Base-by-base conservation (phyloP, 352 stramenopile genomes). In the Phytophthora constricta region DNA sequence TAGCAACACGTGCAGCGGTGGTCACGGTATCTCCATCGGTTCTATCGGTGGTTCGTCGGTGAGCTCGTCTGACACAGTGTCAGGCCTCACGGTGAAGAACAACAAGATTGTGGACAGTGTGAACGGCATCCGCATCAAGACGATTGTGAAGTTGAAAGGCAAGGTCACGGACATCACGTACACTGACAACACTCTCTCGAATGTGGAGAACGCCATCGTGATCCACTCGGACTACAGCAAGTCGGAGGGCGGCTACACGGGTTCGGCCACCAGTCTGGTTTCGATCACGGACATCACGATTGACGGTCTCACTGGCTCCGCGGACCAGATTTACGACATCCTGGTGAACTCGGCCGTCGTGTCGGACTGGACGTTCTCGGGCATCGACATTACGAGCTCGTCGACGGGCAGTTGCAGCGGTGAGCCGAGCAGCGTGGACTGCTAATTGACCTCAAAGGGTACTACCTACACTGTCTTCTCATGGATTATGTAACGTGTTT, bases 321-420 rank as follows among this genome's bases (percentile, higher is more conserved):
- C 49, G 17, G 68, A 42, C 25, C 66, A 77, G 26, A 22, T 74
- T 17, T 77, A 74, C 60, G 56, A 77, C 48, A 66, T 77, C 31
- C 26, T 62, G 23, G 64, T 41, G 1, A 77, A 74, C 45, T 47
- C 58, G 4, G 57, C 63, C 16, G 68, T 68, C 2, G 68, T 76
- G 34, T 73, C 63, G 8, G 48, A 63, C 64, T 75, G 67, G 67
- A 54, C 48, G 45, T 71, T 75, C 62, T 67, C 57, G 23, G 57
- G 52, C 26, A 61, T 70, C 25, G 43, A 33, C 16, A 56, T 71
- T 27, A 59, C 41, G 23, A 56, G 43, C 19, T 46, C 54, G 13
- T 48, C 49, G 23, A 62, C 61, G 37, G 61, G 67, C 22, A 67
- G 57, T n/a, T 45, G 57, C 25, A 66, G 47, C 8, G 67, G 67